Base-by-base conservation (phyloP, 106 monocot species). In the Dioscorea zingiberensis region DNA sequence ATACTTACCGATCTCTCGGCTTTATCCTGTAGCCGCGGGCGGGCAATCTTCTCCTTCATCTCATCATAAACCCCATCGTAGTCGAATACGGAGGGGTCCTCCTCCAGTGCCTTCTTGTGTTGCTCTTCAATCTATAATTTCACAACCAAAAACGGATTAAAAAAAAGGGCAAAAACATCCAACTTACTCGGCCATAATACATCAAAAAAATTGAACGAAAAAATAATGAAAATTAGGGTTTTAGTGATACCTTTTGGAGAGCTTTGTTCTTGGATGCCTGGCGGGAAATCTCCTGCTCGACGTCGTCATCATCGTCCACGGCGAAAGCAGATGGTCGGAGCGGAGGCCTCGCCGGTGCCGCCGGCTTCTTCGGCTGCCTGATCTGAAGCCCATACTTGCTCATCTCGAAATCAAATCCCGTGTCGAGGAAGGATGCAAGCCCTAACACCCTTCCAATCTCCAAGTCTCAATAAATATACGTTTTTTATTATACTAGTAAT, bases 61-160 rank as follows among this genome's bases (percentile, higher is more conserved):
- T 91, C 81, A 60, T 91, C 95, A 38, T 97, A 97, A 7, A 83
- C 80, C 27, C 85, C 91, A 38, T 95, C 95, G 21, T 95, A 95
- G 44, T 91, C 85, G 49, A 97, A 91, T 12, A 86, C 91, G 12
- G 85, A 83, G 2, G 91, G 85, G 47, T 91, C 95, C 70, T 97
- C 88, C 60, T 83, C 88, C 59, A 97, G 45, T 9, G 91, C 88
- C 77, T 91, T 91, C 75, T 86, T 85, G 48, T 85, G 82, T 65
- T 85, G 84, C 68, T 91, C 88, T 65, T 88, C 91, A 1, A 84
- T 60, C 88, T 85, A 17, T 18, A 28, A 1, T 54, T 29, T 21
- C 16, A 14, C 15, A 3, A 44, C 24, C 24, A 21, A 15, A 27
- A 56, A 57, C 4, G 2, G 51, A 51, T 15, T 19, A 9, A 51